Evolutionary conservation across 768 basidiomycete species (phyloP).

Genomic region (Termitomyces titanicus): DNA sequence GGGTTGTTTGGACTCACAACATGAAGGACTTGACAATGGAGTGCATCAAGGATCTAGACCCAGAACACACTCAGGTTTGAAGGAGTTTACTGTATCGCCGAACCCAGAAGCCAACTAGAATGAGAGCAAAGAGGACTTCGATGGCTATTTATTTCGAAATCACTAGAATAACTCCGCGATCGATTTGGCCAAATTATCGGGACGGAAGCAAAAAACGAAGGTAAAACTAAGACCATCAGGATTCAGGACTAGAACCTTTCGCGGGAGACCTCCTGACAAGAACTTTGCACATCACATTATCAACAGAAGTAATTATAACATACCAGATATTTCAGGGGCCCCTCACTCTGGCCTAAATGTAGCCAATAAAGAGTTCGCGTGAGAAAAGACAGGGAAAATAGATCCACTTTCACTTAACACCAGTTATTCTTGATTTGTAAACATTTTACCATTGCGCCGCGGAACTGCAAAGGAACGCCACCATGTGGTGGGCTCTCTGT

Average conservation of each 20-base stretch:
- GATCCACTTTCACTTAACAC: slow-evolving; percentile 40
- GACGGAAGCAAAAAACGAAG: neutral
- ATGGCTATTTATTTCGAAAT: neutral
- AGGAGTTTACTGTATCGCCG: neutral
- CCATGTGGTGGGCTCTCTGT: slow-evolving; percentile 52
- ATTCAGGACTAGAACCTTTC: neutral
- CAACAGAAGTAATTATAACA: neutral
- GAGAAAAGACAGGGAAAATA: neutral
- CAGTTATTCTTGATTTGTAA: slow-evolving; percentile 53
- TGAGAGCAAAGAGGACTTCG: neutral
- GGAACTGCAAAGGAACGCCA: slow-evolving; percentile 48
- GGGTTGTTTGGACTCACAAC: neutral
- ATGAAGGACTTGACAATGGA: too few relatives aligned
- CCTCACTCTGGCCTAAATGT: neutral
- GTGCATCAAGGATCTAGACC: too few relatives aligned
- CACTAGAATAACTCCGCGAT: neutral
- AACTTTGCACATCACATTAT: too few relatives aligned
- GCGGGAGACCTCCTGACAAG: neutral
- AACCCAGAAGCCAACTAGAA: neutral
- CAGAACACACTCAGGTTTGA: neutral
- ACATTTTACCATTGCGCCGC: slow-evolving; percentile 58
- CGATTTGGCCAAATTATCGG: neutral
- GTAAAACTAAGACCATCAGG: neutral
- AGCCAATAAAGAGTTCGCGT: neutral
- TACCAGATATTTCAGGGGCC: neutral